Percentiles rank a stretch among this genome's conserved stretches.
These are phyloP conservation scores for Paspalum vaginatum DNA, from an alignment of 176 grass and related monocot genomes.

Conservation along the genomic window DNA sequence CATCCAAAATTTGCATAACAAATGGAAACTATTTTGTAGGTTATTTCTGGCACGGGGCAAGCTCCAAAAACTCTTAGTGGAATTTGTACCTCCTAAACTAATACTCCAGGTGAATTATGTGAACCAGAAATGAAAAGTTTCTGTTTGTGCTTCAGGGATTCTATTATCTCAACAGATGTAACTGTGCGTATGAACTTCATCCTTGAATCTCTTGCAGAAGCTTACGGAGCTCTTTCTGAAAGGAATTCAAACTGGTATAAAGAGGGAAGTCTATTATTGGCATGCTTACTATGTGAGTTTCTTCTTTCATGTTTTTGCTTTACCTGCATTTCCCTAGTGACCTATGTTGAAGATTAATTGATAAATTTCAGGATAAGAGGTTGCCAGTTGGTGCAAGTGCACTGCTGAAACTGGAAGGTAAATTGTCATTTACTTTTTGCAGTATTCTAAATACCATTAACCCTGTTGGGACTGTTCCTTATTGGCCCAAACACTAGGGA, in stretches of 20 bases:
- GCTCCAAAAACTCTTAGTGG: constrained; percentile 73
- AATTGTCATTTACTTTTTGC: background rate
- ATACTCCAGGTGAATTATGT: constrained; percentile 61
- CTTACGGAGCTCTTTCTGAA: constrained; percentile 65
- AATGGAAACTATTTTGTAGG: constrained; percentile 39
- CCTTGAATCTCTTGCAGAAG: constrained; percentile 54
- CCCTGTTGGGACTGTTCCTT: too few species aligned
- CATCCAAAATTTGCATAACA: constrained; percentile 24
- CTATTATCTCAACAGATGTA: constrained; percentile 8
- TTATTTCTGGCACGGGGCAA: constrained; percentile 63
- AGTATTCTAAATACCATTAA: background rate
- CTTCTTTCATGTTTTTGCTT: background rate
- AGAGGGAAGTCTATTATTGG: constrained; percentile 73
- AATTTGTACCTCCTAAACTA: constrained; percentile 69
- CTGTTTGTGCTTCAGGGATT: constrained; percentile 2
- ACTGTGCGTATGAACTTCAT: background rate
- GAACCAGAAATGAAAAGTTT: constrained; percentile 2
- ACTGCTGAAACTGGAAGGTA: constrained; percentile 72
- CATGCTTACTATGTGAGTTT: constrained; percentile 74
- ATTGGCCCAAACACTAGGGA: too few species aligned
- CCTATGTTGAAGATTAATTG: constrained; percentile 6
- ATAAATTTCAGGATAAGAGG: constrained; percentile 67
- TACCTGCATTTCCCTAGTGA: background rate
- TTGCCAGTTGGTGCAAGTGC: constrained; percentile 62
- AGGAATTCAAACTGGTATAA: constrained; percentile 48